Evolutionary conservation across 2,329 filamentous ascomycete genomes (phyloP).

Genomic region (Ilyonectria destructans): DNA sequence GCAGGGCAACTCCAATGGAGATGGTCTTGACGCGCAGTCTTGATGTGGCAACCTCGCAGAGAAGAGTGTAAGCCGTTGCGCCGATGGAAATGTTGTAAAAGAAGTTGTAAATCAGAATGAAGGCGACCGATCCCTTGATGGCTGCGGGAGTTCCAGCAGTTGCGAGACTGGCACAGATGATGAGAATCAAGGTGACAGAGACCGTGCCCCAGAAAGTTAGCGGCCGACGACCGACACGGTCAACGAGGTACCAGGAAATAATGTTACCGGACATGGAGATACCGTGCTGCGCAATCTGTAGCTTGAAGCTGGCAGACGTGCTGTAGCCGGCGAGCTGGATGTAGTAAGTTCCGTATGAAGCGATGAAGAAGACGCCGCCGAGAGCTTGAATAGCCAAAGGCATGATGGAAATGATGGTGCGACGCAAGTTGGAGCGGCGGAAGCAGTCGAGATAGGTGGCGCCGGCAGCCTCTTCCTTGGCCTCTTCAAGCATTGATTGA

Average conservation of each 20-base stretch:
- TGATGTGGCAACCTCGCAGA: slow-evolving; percentile 58
- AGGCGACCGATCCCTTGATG: slow-evolving; percentile 51
- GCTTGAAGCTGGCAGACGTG: slow-evolving; percentile 54
- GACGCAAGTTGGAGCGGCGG: slow-evolving; percentile 55
- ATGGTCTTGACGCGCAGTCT: slow-evolving; percentile 60
- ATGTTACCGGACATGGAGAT: slow-evolving; percentile 59
- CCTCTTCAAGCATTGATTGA: slow-evolving; percentile 52
- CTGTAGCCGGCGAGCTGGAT: slow-evolving; percentile 60
- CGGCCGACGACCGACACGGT: slow-evolving; percentile 55
- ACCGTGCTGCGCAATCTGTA: slow-evolving; percentile 59
- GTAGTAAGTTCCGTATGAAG: slow-evolving; percentile 60
- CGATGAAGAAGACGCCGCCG: slow-evolving; percentile 54
- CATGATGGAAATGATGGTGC: slow-evolving; percentile 58
- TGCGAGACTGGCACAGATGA: slow-evolving; percentile 56
- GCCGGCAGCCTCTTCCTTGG: slow-evolving; percentile 54
- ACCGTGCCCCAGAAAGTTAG: slow-evolving; percentile 56
- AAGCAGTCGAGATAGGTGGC: slow-evolving; percentile 60
- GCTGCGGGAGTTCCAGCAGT: slow-evolving; percentile 29
- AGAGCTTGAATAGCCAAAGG: slow-evolving; percentile 56
- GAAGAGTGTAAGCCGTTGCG: slow-evolving; percentile 56
- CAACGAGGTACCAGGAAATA: slow-evolving; percentile 57
- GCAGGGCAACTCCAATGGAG: slow-evolving; percentile 33
- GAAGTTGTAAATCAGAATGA: slow-evolving; percentile 59
- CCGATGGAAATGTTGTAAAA: slow-evolving; percentile 60
- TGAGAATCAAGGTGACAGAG: slow-evolving; percentile 55